A percentile compares a stretch with the other conserved stretches of the same genome.
Conservation (phyloP, 2,329 filamentous ascomycete genomes). For the Cadophora gregata region DNA sequence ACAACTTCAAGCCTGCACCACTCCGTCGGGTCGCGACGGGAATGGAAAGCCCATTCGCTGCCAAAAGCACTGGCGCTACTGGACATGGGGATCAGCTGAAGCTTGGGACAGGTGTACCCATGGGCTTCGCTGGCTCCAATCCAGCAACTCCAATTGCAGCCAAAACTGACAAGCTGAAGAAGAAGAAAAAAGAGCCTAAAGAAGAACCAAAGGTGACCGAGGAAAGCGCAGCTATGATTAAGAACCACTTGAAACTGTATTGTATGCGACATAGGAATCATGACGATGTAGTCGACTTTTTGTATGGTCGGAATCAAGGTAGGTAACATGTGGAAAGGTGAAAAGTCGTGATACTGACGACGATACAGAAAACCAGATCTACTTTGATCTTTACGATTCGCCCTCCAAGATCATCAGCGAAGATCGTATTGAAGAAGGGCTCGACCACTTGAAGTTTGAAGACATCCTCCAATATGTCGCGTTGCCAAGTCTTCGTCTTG, state of each 20-base stretch:
- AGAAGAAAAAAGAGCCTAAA: constrained; percentile 12
- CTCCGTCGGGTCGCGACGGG: not conserved
- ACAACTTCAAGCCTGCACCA: constrained; percentile 4
- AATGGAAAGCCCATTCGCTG: not conserved
- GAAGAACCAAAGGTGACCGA: constrained; percentile 22
- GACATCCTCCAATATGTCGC: constrained; percentile 42
- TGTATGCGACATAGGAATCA: constrained; percentile 37
- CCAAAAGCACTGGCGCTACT: not conserved
- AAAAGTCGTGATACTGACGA: constrained; percentile 2
- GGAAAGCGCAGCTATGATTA: constrained; percentile 25
- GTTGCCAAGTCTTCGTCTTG: constrained; percentile 29
- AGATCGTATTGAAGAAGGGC: constrained; percentile 26
- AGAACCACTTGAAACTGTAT: constrained; percentile 35
- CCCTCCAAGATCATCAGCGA: constrained; percentile 23
- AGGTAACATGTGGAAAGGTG: not conserved
- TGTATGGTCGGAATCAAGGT: constrained; percentile 38
- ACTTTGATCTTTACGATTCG: constrained; percentile 38
- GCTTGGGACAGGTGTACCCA: not conserved
- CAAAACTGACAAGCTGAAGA: constrained; percentile 15
- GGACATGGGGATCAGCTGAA: constrained; percentile 7
- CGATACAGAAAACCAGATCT: constrained; percentile 36
- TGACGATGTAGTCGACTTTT: constrained; percentile 36
- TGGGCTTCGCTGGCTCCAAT: not conserved
- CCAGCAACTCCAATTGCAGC: constrained; percentile 6
- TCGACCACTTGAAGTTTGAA: constrained; percentile 39